phyloP scores from a whole-genome alignment of 345 rosid genomes.

The Turritis glabra region DNA sequence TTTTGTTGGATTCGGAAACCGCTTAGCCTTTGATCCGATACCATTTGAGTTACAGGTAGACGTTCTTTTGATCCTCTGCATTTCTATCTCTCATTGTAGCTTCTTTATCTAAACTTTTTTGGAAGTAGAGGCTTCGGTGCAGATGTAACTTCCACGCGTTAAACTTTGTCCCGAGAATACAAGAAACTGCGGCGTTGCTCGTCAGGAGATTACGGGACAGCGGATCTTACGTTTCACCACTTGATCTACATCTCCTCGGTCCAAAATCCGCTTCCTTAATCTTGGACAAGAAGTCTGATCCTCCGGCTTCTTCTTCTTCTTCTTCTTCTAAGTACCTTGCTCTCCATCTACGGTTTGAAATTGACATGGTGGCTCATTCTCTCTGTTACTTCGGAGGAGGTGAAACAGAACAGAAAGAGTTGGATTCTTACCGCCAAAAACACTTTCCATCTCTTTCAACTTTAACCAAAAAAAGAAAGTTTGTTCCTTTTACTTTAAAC shows the following conservation, averaged over 20 bases:
- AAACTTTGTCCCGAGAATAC: constrained; percentile 69
- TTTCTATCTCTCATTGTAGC: not conserved
- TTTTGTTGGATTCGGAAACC: constrained; percentile 92
- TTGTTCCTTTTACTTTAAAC: constrained; percentile 17
- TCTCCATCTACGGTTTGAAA: constrained; percentile 89
- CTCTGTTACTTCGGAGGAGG: constrained; percentile 93
- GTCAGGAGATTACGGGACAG: constrained; percentile 61
- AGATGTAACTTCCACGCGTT: constrained; percentile 94
- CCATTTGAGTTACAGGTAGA: constrained; percentile 83
- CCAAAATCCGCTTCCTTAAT: constrained; percentile 46
- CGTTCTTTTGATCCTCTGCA: not conserved
- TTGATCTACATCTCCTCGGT: constrained; percentile 78
- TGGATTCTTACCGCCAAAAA: constrained; percentile 75
- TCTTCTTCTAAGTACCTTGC: constrained; percentile 67
- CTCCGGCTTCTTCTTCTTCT: constrained; percentile 37
- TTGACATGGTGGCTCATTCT: constrained; percentile 99
- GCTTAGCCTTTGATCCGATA: constrained; percentile 92
- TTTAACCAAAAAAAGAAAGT: constrained; percentile 66
- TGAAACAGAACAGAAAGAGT: constrained; percentile 65
- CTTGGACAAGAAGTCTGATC: constrained; percentile 28
- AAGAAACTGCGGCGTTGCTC: constrained; percentile 79
- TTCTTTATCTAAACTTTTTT: not conserved
- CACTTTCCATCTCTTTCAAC: constrained; percentile 81
- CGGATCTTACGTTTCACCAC: constrained; percentile 46
- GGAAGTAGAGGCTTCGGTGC: constrained; percentile 93